phyloP scores from a whole-genome alignment of 2,329 filamentous ascomycete species.

The Aureobasidium lini region DNA sequence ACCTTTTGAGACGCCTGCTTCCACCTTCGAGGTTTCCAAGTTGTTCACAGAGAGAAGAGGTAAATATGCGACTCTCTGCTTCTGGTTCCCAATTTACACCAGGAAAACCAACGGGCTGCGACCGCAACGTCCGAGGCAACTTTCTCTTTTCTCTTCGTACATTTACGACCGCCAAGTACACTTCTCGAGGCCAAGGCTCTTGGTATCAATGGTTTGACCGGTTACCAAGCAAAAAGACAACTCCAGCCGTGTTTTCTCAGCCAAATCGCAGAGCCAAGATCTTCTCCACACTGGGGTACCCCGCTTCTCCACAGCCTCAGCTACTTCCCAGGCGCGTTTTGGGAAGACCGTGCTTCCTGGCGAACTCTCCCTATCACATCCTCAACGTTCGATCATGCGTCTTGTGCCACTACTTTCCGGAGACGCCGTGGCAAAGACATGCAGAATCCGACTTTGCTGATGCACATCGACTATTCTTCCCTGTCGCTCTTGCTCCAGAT shows the following conservation, averaged over 20 bases:
- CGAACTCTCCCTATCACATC: neutral
- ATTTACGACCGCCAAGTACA: neutral
- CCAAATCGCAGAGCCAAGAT: neutral
- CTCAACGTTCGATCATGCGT: neutral
- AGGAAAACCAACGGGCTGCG: neutral
- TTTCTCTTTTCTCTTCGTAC: neutral
- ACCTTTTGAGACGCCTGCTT: too few species aligned
- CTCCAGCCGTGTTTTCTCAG: neutral
- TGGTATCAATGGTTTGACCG: slow-evolving; percentile 7
- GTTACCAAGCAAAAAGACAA: neutral
- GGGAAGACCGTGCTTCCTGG: neutral
- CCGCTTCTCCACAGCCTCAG: slow-evolving; percentile 4
- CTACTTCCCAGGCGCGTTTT: neutral
- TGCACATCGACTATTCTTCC: too few species aligned
- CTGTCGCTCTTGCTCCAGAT: neutral
- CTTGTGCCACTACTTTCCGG: neutral
- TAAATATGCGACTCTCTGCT: neutral
- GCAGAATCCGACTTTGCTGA: neutral
- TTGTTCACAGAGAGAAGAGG: too few species aligned
- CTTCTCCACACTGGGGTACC: neutral
- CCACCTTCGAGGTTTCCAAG: too few species aligned
- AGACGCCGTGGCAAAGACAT: neutral
- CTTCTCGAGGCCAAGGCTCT: neutral
- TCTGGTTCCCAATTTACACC: neutral
- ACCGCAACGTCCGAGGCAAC: neutral